Conservation (phyloP, 495 filamentous ascomycete species). For the Neurospora cerealis region DNA sequence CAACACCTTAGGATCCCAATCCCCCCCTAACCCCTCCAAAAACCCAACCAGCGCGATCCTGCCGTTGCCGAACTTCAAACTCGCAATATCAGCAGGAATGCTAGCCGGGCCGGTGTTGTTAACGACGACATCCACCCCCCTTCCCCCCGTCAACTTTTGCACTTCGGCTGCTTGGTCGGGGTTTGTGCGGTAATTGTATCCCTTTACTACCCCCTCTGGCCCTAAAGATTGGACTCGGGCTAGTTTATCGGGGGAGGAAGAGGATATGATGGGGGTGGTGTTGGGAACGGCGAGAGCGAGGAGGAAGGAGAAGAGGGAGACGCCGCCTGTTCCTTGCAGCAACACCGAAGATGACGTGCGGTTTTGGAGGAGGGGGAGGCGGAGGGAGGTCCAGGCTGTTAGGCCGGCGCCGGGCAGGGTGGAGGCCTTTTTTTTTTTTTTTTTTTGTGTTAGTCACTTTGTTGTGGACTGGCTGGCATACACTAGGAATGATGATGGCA, state of each 20-base stretch:
- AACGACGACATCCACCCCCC: constrained; percentile 19
- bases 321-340: constrained; percentile 14
- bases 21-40: neutral
- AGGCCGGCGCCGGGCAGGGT: constrained; percentile 6
- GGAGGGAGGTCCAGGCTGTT: constrained; percentile 8
- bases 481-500: too few species aligned
- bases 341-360: neutral
- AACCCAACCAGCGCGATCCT: neutral
- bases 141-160: constrained; percentile 14
- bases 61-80: neutral
- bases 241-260: too few species aligned
- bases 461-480: too few species aligned
- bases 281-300: constrained; percentile 14
- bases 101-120: constrained; percentile 7
- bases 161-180: constrained; percentile 10
- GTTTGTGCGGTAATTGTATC: constrained; percentile 20
- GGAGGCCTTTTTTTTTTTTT: constrained; percentile 2
- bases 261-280: constrained; percentile 16
- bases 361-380: neutral
- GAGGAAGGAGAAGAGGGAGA: constrained; percentile 11
- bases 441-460: too few species aligned
- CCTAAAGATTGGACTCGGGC: too few species aligned
- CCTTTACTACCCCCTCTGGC: neutral
- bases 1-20: neutral
- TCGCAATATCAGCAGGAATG: constrained; percentile 4